Conservation (phyloP, 2,329 filamentous ascomycete species). For the Fusarium oligoseptatum region DNA sequence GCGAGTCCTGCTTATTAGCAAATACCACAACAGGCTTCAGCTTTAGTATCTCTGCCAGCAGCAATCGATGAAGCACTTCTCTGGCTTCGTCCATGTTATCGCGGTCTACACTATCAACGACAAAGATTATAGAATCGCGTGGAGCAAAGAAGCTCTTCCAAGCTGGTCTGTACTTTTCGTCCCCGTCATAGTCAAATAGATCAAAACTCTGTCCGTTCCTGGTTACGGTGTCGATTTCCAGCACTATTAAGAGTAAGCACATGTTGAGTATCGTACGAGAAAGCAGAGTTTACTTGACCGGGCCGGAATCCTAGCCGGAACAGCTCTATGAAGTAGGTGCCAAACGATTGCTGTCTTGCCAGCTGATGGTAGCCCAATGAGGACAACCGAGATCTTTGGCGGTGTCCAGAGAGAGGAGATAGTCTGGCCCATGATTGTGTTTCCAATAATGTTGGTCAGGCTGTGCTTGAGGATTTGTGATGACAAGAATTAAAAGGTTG, state of each 20-base stretch:
- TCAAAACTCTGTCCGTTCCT: neutral
- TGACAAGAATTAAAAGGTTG: neutral
- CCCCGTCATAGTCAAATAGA: slow-evolving; percentile 9
- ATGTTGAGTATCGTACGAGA: neutral
- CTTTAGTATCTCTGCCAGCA: slow-evolving; percentile 4
- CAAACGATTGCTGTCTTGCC: neutral
- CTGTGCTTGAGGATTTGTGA: neutral
- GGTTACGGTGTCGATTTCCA: neutral
- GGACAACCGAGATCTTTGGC: neutral
- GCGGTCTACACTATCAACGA: slow-evolving; percentile 3
- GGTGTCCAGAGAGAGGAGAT: slow-evolving; percentile 10
- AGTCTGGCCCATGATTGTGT: slow-evolving; percentile 3
- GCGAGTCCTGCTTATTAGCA: slow-evolving; percentile 20
- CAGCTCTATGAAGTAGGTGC: neutral
- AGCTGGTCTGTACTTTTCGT: neutral
- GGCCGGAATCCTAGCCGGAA: neutral
- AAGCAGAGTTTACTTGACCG: neutral
- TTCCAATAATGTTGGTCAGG: neutral
- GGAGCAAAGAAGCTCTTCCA: slow-evolving; percentile 9
- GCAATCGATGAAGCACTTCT: neutral
- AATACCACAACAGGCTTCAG: slow-evolving; percentile 11
- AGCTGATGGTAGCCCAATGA: slow-evolving; percentile 1
- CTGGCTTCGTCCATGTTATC: neutral
- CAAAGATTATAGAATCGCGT: neutral
- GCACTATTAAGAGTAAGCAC: neutral